Conservation (phyloP, 169 alveolate genomes). For the Cryptosporidium meleagridis region DNA sequence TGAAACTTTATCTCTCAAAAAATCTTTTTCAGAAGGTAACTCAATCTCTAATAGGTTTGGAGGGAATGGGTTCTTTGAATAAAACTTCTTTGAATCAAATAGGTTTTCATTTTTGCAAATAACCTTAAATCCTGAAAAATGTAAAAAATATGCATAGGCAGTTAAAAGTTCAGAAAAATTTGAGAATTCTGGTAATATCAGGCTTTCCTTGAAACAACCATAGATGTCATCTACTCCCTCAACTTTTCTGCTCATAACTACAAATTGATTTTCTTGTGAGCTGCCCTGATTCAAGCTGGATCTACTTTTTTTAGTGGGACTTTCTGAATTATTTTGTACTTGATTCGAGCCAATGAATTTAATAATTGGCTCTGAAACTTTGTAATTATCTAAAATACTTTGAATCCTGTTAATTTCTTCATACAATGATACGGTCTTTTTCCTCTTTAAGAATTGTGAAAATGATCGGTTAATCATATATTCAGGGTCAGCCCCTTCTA, state of each 20-base stretch:
- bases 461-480: constrained; percentile 95
- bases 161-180: neutral
- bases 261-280: neutral
- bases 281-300: neutral
- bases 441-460: constrained; percentile 94
- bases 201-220: constrained; percentile 24
- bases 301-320: neutral
- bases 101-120: constrained; percentile 12
- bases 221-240: constrained; percentile 71
- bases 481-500: constrained; percentile 93
- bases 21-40: constrained; percentile 8
- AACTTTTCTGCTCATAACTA: constrained; percentile 12
- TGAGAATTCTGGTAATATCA: constrained; percentile 29
- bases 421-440: constrained; percentile 85
- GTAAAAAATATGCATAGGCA: constrained; percentile 35
- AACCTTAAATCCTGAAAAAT: constrained; percentile 34
- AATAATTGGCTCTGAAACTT: constrained; percentile 8
- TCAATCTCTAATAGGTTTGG: constrained; percentile 1
- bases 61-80: constrained; percentile 9
- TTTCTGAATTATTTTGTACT: neutral
- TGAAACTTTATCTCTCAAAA: neutral
- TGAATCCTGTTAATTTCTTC: constrained; percentile 82
- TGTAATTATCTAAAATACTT: constrained; percentile 45
- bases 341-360: neutral
- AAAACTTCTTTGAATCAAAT: constrained; percentile 8